Base-by-base conservation (phyloP, 2,329 filamentous ascomycete genomes). In the Aspergillus niger region DNA sequence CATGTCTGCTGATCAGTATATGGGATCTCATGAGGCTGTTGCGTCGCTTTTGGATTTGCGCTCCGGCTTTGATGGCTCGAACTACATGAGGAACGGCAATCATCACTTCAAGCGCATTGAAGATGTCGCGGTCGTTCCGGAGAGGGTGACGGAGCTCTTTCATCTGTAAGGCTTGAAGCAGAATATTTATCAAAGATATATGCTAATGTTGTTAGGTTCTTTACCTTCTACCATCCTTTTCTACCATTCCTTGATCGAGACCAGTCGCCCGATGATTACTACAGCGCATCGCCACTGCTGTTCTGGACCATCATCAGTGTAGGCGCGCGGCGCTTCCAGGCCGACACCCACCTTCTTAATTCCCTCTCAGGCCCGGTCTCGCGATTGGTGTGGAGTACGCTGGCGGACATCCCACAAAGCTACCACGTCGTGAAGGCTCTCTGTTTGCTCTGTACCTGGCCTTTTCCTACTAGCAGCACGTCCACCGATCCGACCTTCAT, bases 281-380 rank as follows among this genome's bases (percentile, higher is more conserved):
- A 84, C 64, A 79, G 80, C 13, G 76, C 82, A 36, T 86, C 84
- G 47, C 85, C 84, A n/a, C 75, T 90, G 5, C 79, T 89, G n/a
- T 89, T 89, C 72, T 90, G 87, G 87, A 85, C 85, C 26, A 85
- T 89, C 51, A 79, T 89, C 48, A 83, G 83, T 39, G 82, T 88
- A 41, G 86, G 86, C 10, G 83, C 86, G 38, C 83, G 87, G 39
- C 83, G 86, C 52, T 89, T 84, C 63, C 80, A 81, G 17, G 71
- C 77, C 7, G 85, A 88, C 62, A 76, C 82, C 0, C 77, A 76
- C 11, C 75, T 89, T 24, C 77, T 89, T 52, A 81, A 80, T 56
- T 84, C 72, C 67, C 73, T 82, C 11, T 70, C 77, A n/a, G 77
- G 74, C 4, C 86, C 85, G 2, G 75, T 87, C 60, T 83, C 81